A percentile compares a stretch with the other conserved stretches of the same genome.
These are phyloP conservation scores for Hanseniaspora occidentalis DNA, from an alignment of 805 yeast genomes.

Conservation along the genomic window DNA sequence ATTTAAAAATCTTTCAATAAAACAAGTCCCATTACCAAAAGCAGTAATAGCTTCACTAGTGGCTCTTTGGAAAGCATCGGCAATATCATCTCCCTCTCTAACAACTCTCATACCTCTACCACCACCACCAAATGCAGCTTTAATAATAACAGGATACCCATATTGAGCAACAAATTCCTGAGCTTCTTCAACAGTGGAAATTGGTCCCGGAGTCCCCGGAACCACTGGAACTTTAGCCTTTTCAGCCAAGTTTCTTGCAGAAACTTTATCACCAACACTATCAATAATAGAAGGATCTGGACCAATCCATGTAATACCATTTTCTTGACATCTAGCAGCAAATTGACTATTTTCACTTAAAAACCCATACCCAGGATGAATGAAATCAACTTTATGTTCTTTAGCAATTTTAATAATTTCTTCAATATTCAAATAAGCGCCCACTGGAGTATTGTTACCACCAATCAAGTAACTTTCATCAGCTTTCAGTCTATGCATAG, in stretches of 20 bases:
- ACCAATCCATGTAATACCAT: slow-evolving; percentile 93
- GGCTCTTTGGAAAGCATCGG: slow-evolving; percentile 87
- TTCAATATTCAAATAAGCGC: slow-evolving; percentile 90
- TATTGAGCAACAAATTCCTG: slow-evolving; percentile 62
- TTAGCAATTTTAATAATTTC: slow-evolving; percentile 83
- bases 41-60: slow-evolving; percentile 88
- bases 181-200: slow-evolving; percentile 70
- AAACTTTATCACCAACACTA: slow-evolving; percentile 92
- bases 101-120: slow-evolving; percentile 99
- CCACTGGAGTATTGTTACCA: slow-evolving; percentile 63
- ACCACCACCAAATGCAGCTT: slow-evolving; percentile 99
- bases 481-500: slow-evolving; percentile 91
- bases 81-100: slow-evolving; percentile 86
- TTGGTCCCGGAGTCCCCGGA: slow-evolving; percentile 98
- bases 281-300: slow-evolving; percentile 83
- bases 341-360: slow-evolving; percentile 85
- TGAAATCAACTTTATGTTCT: slow-evolving; percentile 67
- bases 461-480: slow-evolving; percentile 93
- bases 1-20: slow-evolving; percentile 89
- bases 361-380: slow-evolving; percentile 90
- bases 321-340: slow-evolving; percentile 81
- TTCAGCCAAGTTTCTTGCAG: slow-evolving; percentile 81
- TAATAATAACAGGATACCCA: slow-evolving; percentile 94
- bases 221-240: slow-evolving; percentile 80
- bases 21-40: slow-evolving; percentile 98